Conservation (phyloP, 2,329 filamentous ascomycete species). For the Apiospora sp. region DNA sequence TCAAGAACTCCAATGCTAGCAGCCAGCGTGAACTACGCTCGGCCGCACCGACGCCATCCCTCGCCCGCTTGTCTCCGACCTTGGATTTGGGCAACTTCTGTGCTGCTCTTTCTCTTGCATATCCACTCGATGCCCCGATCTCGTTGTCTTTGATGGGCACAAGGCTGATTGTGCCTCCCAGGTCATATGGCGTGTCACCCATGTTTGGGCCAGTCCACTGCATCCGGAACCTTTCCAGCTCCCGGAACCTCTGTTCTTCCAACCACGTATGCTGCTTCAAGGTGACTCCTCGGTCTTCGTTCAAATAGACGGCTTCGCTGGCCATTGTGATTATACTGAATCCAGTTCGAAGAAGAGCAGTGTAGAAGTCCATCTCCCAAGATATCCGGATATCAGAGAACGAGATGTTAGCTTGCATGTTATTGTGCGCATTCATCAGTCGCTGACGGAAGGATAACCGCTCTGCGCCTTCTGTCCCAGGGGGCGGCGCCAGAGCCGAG, state of each 20-base stretch:
- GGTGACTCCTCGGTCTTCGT: constrained; percentile 81
- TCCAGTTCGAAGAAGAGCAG: constrained; percentile 83
- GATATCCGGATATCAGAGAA: constrained; percentile 82
- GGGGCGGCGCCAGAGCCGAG: constrained; percentile 73
- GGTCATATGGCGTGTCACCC: constrained; percentile 58
- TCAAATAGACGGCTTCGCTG: constrained; percentile 93
- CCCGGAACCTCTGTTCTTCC: constrained; percentile 83
- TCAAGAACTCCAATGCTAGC: constrained; percentile 77
- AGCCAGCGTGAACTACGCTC: constrained; percentile 83
- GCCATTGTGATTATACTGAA: constrained; percentile 91
- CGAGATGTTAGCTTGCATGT: constrained; percentile 91
- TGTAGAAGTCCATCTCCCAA: constrained; percentile 95
- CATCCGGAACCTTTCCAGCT: constrained; percentile 70
- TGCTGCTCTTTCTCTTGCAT: constrained; percentile 74
- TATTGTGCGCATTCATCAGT: constrained; percentile 76
- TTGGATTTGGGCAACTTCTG: constrained; percentile 61
- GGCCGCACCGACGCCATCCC: constrained; percentile 78
- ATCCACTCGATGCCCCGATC: constrained; percentile 61
- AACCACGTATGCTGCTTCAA: constrained; percentile 86
- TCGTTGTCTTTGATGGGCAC: constrained; percentile 61
- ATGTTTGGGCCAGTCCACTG: constrained; percentile 58
- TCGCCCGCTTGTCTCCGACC: constrained; percentile 52
- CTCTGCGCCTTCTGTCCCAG: constrained; percentile 46
- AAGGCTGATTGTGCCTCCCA: constrained; percentile 61
- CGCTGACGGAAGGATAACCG: constrained; percentile 63